A percentile compares a stretch with the other conserved stretches of the same genome.
Conservation (phyloP, 306 rosid genomes). For the peach (Prunus persica) region Prunus_persica_NCBIv2 NC_034014.1:21333501-21334000, state of each 20-base stretch:
- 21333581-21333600: slow-evolving; percentile 11
- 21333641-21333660: slow-evolving; percentile 7
- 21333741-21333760: slow-evolving; percentile 30
- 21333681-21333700: slow-evolving; percentile 16
- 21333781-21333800: slow-evolving; percentile 39
- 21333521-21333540: slow-evolving; percentile 53
- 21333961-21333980: slow-evolving; percentile 10
- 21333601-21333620: background rate
- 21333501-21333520: slow-evolving; percentile 63
- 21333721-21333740: slow-evolving; percentile 16
- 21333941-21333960: slow-evolving; percentile 42
- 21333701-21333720: slow-evolving; percentile 15
- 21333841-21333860: background rate
- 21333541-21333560: slow-evolving; percentile 43
- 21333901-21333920: slow-evolving; percentile 35
- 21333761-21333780: slow-evolving; percentile 22
- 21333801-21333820: slow-evolving; percentile 4
- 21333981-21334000: background rate
- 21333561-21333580: slow-evolving; percentile 1
- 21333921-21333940: slow-evolving; percentile 23
- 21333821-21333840: background rate
- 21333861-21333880: slow-evolving; percentile 28
- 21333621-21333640: background rate
- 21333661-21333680: slow-evolving; percentile 40
- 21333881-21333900: slow-evolving; percentile 58